phyloP scores from a whole-genome alignment of 257 asterid species.

The Gynochthodes officinalis region DNA sequence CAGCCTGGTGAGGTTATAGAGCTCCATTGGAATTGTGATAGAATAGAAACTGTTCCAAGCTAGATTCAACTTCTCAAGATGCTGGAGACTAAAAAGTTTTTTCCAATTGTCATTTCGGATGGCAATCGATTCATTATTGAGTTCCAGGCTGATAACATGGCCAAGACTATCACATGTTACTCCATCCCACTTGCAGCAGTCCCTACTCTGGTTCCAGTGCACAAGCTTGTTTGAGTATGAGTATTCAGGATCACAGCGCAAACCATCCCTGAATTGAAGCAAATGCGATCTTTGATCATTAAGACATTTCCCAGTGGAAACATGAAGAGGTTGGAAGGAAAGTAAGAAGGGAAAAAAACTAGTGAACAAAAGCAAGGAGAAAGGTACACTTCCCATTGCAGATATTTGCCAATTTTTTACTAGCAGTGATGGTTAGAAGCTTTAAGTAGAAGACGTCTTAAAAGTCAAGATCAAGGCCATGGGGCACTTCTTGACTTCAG shows the following conservation, averaged over 20 bases:
- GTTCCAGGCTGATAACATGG: slow-evolving; percentile 4
- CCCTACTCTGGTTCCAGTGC: not conserved
- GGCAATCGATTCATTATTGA: not conserved
- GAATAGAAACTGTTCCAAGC: not conserved
- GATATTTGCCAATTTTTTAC: not conserved
- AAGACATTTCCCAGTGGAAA: slow-evolving; percentile 5
- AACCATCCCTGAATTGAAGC: slow-evolving; percentile 3
- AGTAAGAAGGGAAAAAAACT: not conserved
- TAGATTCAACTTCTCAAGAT: not conserved
- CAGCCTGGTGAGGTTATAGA: not conserved
- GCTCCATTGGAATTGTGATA: not conserved
- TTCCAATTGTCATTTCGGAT: not conserved
- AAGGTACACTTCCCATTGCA: not conserved
- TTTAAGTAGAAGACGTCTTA: not conserved
- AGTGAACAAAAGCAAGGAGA: not conserved
- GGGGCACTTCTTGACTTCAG: too few species aligned
- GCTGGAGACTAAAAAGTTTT: not conserved
- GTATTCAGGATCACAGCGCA: not conserved
- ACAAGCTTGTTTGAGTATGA: not conserved
- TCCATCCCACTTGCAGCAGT: slow-evolving; percentile 7
- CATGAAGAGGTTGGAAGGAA: too few species aligned
- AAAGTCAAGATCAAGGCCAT: too few species aligned
- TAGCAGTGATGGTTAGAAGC: not conserved
- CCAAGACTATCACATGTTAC: not conserved
- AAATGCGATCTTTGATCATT: not conserved